A percentile compares a stretch with the other conserved stretches of the same genome.
Conservation (phyloP, 169 alveolate genomes). For the Plasmodium relictum region DNA sequence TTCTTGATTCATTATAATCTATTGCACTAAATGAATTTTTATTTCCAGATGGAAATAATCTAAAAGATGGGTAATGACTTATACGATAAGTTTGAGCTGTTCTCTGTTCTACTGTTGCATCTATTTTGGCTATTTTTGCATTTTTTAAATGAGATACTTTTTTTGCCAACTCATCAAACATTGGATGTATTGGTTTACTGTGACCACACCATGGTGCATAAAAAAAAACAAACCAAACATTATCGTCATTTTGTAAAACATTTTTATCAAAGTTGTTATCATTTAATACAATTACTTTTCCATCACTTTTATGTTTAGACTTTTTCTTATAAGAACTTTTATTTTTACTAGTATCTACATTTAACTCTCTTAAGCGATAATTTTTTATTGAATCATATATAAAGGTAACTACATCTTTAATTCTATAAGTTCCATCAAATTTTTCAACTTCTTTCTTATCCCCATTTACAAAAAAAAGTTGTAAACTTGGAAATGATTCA, state of each 20-base stretch:
- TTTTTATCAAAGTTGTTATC: conserved; percentile 81
- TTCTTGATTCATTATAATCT: conserved; percentile 90
- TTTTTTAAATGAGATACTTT: conserved; percentile 89
- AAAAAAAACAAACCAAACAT: conserved; percentile 90
- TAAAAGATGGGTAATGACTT: conserved; percentile 90
- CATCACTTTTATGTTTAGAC: conserved; percentile 53
- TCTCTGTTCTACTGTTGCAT: conserved; percentile 83
- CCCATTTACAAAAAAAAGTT: conserved; percentile 86
- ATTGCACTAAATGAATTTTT: conserved; percentile 85
- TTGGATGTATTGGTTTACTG: conserved; percentile 96
- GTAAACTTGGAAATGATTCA: conserved; percentile 93
- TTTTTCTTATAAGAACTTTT: conserved; percentile 77
- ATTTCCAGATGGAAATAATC: conserved; percentile 90
- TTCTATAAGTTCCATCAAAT: conserved; percentile 80
- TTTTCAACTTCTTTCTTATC: conserved; percentile 46
- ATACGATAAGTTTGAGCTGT: conserved; percentile 78
- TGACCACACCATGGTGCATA: conserved; percentile 99
- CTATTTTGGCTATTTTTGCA: conserved; percentile 87
- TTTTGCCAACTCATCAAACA: conserved; percentile 92
- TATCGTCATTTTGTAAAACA: conserved; percentile 85
- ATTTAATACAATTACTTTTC: conserved; percentile 82
- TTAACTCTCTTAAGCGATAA: conserved; percentile 76
- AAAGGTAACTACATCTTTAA: conserved; percentile 82
- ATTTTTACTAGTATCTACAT: conserved; percentile 25
- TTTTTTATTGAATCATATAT: conserved; percentile 81